Evolutionary conservation across 2,329 filamentous ascomycete species (phyloP).

Genomic region (Colletotrichum gloeosporioides): DNA sequence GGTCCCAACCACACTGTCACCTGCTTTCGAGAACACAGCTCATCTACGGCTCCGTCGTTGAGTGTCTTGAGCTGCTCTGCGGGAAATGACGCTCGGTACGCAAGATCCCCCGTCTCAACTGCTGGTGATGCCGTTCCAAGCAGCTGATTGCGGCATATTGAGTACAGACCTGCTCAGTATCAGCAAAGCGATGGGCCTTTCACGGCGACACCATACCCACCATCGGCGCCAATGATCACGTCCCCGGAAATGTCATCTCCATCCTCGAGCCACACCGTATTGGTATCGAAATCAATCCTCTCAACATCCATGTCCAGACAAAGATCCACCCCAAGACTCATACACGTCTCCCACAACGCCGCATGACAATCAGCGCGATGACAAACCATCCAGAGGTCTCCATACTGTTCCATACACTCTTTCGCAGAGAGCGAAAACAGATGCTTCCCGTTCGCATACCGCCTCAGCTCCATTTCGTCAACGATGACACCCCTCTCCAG

Average conservation of each 20-base stretch:
- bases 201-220: background rate
- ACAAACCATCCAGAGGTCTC: constrained; percentile 3
- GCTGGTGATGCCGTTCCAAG: background rate
- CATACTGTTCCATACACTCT: background rate
- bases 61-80: background rate
- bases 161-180: background rate
- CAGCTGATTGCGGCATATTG: constrained; percentile 4
- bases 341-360: background rate
- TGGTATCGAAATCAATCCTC: background rate
- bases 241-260: constrained; percentile 12
- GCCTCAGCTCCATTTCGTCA: background rate
- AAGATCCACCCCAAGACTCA: background rate
- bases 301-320: constrained; percentile 10
- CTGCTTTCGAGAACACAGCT: background rate
- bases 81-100: background rate
- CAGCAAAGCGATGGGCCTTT: background rate
- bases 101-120: background rate
- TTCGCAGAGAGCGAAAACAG: background rate
- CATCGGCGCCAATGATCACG: constrained; percentile 7
- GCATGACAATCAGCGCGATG: constrained; percentile 10
- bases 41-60: background rate
- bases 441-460: background rate
- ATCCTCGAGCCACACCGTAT: background rate
- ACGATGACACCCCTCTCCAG: background rate
- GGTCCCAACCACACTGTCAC: constrained; percentile 4